Evolutionary conservation across 164 flowering plant genomes (phyloP).

Genomic region (Hamamelis virginiana): DNA sequence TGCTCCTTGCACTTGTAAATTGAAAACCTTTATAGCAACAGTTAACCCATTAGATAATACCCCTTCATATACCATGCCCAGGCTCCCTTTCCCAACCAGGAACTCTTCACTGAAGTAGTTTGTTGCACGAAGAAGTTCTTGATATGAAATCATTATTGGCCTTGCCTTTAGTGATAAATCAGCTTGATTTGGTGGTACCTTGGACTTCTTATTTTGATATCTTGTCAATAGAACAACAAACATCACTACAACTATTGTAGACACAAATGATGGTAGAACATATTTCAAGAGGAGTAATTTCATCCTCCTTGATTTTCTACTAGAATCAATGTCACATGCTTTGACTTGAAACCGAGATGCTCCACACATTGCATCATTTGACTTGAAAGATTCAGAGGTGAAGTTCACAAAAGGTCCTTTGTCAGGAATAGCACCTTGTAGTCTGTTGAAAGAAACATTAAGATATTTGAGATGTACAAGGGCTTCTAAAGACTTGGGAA

Average conservation of each 20-base stretch:
- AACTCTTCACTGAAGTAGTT: not conserved
- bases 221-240: not conserved
- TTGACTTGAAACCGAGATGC: not conserved
- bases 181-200: not conserved
- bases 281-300: not conserved
- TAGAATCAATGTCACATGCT: not conserved
- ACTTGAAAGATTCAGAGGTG: not conserved
- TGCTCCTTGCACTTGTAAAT: not conserved
- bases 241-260: not conserved
- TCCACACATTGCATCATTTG: not conserved
- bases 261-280: not conserved
- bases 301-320: not conserved
- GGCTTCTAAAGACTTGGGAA: not conserved
- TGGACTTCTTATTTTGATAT: not conserved
- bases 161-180: no score
- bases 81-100: constrained; percentile 1
- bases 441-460: no score
- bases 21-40: constrained; percentile 1
- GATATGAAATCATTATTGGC: no score
- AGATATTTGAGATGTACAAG: no score
- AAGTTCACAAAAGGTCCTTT: not conserved
- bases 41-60: not conserved
- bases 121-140: no score
- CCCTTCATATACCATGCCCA: no score
- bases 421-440: no score